Conservation (phyloP, 768 basidiomycete species). For the Serendipita sp. region DNA sequence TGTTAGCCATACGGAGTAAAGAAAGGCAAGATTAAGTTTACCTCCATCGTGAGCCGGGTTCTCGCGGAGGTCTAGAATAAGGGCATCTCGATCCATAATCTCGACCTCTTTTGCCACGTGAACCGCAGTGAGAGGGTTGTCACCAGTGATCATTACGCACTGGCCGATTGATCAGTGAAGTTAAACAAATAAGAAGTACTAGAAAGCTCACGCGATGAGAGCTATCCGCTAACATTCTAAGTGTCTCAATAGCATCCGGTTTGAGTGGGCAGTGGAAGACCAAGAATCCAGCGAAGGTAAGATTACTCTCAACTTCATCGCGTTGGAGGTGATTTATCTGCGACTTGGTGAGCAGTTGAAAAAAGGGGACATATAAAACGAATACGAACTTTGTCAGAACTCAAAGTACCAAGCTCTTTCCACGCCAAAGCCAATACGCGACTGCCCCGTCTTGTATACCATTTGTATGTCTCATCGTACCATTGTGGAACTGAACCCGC, state of each 20-base stretch:
- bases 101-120: constrained; percentile 95
- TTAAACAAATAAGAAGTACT: constrained; percentile 11
- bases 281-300: constrained; percentile 88
- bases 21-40: constrained; percentile 22
- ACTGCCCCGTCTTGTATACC: constrained; percentile 83
- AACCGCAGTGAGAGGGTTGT: constrained; percentile 92
- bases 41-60: constrained; percentile 55
- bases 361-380: background rate
- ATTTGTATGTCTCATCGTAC: constrained; percentile 93
- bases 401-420: constrained; percentile 64
- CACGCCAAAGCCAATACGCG: constrained; percentile 83
- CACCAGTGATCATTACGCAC: constrained; percentile 99
- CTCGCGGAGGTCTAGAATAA: constrained; percentile 84
- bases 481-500: constrained; percentile 40
- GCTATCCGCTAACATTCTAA: constrained; percentile 91
- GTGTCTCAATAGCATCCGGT: constrained; percentile 71
- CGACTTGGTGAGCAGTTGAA: background rate
- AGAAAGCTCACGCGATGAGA: constrained; percentile 67
- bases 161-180: constrained; percentile 20
- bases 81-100: constrained; percentile 86
- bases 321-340: constrained; percentile 84
- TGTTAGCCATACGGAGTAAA: background rate
- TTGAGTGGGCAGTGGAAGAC: constrained; percentile 99
- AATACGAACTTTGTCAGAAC: constrained; percentile 49
- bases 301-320: constrained; percentile 58